phyloP scores from a whole-genome alignment of 768 basidiomycete species.

The Basidioascus undulatus region DNA sequence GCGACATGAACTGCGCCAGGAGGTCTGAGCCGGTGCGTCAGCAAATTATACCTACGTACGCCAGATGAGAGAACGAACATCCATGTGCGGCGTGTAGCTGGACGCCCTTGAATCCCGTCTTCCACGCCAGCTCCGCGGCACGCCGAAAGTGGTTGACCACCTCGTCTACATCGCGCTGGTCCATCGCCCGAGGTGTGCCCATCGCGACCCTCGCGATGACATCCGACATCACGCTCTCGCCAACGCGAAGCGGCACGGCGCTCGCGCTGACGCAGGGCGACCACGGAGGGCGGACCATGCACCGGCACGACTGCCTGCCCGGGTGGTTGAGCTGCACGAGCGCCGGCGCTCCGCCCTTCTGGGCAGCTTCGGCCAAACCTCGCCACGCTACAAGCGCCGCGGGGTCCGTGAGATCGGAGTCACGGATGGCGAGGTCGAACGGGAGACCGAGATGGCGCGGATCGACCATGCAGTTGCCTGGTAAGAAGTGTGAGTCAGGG shows the following conservation, averaged over 20 bases:
- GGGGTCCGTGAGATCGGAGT: background rate
- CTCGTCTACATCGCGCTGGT: slow-evolving; percentile 31
- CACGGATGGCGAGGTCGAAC: slow-evolving; percentile 9
- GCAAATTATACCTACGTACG: background rate
- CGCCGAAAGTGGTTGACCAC: slow-evolving; percentile 38
- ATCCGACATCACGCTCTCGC: slow-evolving; percentile 17
- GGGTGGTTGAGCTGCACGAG: slow-evolving; percentile 64
- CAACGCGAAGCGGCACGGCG: slow-evolving; percentile 16
- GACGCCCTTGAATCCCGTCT: slow-evolving; percentile 62
- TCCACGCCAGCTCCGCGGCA: slow-evolving; percentile 37
- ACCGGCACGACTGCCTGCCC: slow-evolving; percentile 51
- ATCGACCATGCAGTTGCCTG: slow-evolving; percentile 17
- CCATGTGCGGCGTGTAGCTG: slow-evolving; percentile 70
- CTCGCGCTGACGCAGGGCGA: slow-evolving; percentile 47
- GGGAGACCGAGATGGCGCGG: slow-evolving; percentile 12
- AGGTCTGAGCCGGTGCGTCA: slow-evolving; percentile 29
- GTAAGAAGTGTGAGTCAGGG: background rate
- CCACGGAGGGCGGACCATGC: slow-evolving; percentile 44
- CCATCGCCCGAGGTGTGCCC: slow-evolving; percentile 39
- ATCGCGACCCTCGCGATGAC: slow-evolving; percentile 30
- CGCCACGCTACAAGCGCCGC: slow-evolving; percentile 2
- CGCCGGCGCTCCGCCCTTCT: slow-evolving; percentile 26
- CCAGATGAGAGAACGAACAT: slow-evolving; percentile 38
- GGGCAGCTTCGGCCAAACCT: background rate
- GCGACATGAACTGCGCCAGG: slow-evolving; percentile 50